These are phyloP conservation scores for Lachancea sp. DNA, from an alignment of 805 yeast genomes.

Conservation along the genomic window DNA sequence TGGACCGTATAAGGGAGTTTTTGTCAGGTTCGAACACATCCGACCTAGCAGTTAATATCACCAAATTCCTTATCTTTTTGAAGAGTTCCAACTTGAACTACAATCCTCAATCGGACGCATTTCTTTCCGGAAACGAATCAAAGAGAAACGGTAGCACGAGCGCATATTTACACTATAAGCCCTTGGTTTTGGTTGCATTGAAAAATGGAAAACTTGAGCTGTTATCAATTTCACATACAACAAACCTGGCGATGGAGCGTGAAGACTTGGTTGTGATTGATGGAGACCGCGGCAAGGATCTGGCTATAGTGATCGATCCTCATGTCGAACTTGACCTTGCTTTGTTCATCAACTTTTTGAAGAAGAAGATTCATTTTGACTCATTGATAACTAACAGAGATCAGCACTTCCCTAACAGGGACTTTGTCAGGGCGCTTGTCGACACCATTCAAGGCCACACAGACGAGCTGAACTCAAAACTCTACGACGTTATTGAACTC, in stretches of 20 bases:
- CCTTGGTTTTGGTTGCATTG: slow-evolving; percentile 43
- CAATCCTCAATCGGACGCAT: slow-evolving; percentile 32
- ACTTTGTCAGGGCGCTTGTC: slow-evolving; percentile 26
- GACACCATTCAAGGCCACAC: slow-evolving; percentile 20
- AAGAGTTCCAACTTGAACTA: slow-evolving; percentile 42
- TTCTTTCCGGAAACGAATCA: slow-evolving; percentile 24
- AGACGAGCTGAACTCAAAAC: slow-evolving; percentile 25
- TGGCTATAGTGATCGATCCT: slow-evolving; percentile 68
- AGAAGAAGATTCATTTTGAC: slow-evolving; percentile 57
- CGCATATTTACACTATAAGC: slow-evolving; percentile 31
- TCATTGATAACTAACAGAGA: slow-evolving; percentile 29
- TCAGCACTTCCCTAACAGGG: slow-evolving; percentile 26
- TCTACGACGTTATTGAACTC: slow-evolving; percentile 39
- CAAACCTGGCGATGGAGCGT: slow-evolving; percentile 51
- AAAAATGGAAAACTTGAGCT: slow-evolving; percentile 67
- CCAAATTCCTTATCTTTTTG: slow-evolving; percentile 34
- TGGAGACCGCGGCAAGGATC: slow-evolving; percentile 79
- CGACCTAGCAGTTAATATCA: slow-evolving; percentile 12
- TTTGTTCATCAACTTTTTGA: slow-evolving; percentile 62
- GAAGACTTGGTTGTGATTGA: slow-evolving; percentile 71
- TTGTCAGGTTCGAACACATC: slow-evolving; percentile 14
- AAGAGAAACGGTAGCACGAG: slow-evolving; percentile 17
- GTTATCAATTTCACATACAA: slow-evolving; percentile 56
- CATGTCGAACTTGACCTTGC: slow-evolving; percentile 57
- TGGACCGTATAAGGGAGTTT: slow-evolving; percentile 31